Evolutionary conservation across 208 protist genomes (phyloP), one percentile per base, ranked within the genome.

Genomic region (Trypanosoma theileri): DNA sequence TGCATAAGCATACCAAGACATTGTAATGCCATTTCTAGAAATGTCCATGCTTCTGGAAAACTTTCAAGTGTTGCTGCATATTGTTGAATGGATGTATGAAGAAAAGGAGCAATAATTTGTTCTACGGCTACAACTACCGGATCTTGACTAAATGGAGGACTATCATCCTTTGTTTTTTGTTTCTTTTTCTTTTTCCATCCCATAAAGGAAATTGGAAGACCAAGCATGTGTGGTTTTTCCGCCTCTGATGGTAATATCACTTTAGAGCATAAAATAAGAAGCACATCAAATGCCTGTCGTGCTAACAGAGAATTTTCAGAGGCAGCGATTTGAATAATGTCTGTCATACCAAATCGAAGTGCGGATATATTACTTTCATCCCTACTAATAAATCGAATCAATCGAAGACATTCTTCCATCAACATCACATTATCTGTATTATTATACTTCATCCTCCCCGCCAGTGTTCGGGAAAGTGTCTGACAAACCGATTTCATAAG

Each of bases 361-460:
- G 91, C 73, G 48, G 73, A 75, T 14, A 86, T 80, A 4, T 79
- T 90, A 31, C 42, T 52, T 61, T 96, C 91, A 72, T 93, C 91
- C 31, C 82, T 80, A 16, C 59, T 84, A 28, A 94, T 70, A 61
- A 96, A 96, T 9, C 82, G 84, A 77, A 91, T 89, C n/a, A 86
- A 73, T 16, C 88, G 81, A 53, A 94, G 67, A 13, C 82, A 84
- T 65, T 96, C 91, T 66, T 96, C 88, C 1, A 88, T 57, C 42
- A 96, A 74, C 28, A 77, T 77, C 35, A 61, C 64, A 53, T 71
- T 82, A 75, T 87, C 80, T 22, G 64, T 74, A 35, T 83, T 79
- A 12, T 21, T 63, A 55, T 82, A 91, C 35, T 51, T 59, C 86
- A 86, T 92, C 61, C 88, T 77, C 12, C 50, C 63, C 51, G 70